Base-by-base conservation (phyloP, 192 early-diverging fungal genomes). In the Neocallimastix lanati region DNA sequence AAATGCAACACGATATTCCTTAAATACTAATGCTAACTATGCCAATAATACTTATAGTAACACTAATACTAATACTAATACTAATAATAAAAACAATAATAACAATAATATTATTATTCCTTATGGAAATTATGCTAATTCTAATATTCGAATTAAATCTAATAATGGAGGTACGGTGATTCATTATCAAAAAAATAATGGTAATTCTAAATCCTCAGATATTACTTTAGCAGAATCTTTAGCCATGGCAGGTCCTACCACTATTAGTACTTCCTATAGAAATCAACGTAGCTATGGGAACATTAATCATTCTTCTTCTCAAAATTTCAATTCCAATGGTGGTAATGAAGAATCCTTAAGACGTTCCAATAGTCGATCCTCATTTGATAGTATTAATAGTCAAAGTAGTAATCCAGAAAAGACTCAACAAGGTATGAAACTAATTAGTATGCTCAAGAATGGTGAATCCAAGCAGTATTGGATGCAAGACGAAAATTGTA, bases 401-500 rank as follows among this genome's bases (percentile, higher is more conserved):
- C 50, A 67, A 67, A 67, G 25, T 67, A 67, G 50, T 21, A 67
- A 67, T n/a, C 50, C 50, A 3, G 50, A 67, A n/a, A 67, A 67
- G 5, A 67, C 16, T 37, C 36, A 37, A 67, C 50, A 25, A 11
- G n/a, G 25, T n/a, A n/a, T 67, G 25, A 67, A 67, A 67, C 50
- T 67, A 0, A 67, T 67, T n/a, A 67, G 50, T 67, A 67, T 67
- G 50, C n/a, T 67, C 7, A 67, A 67, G 11, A 67, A n/a, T 67
- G 50, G 50, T 25, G 50, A 67, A 67, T 67, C 50, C 5, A 67
- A 67, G n/a, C 50, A 92, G 27, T 93, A 90, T 78, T 94, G 93
- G 93, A 95, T 95, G 93, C 86, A 88, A 15, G 93, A 95, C 80
- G 93, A 95, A 38, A 90, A 88, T 77, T 91, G 88, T 77, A 92